Evolutionary conservation across 2,329 filamentous ascomycete genomes (phyloP).

Genomic region (Pseudomassariella vexata): DNA sequence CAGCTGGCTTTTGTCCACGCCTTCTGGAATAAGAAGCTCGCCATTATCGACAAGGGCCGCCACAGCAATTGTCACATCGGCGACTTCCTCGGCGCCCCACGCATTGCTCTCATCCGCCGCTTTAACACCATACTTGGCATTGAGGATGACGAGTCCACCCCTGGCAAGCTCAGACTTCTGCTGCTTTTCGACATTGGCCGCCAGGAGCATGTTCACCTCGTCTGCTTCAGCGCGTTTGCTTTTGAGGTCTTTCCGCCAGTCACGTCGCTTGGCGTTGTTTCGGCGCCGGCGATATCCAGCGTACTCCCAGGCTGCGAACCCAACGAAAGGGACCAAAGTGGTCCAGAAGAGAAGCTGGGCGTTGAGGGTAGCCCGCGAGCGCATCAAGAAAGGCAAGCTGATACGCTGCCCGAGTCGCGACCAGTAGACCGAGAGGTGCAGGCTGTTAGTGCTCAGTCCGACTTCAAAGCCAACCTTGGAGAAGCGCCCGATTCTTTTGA

Average conservation of each 20-base stretch:
- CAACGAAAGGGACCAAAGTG: conserved; percentile 31
- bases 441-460: conserved; percentile 30
- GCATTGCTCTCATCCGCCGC: conserved; percentile 17
- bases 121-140: conserved; percentile 40
- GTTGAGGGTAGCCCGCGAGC: conserved; percentile 19
- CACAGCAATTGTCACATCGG: conserved; percentile 43
- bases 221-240: conserved; percentile 36
- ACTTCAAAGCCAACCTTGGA: conserved; percentile 39
- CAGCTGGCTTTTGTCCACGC: conserved; percentile 36
- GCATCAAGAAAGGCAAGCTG: conserved; percentile 36
- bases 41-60: conserved; percentile 37
- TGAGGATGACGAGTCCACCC: conserved; percentile 40
- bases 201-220: conserved; percentile 35
- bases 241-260: conserved; percentile 18
- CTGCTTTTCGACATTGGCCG: conserved; percentile 30
- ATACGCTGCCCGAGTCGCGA: conserved; percentile 38
- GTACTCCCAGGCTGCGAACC: conserved; percentile 31
- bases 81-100: conserved; percentile 34
- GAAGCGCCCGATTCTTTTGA: conserved; percentile 34
- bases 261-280: conserved; percentile 13
- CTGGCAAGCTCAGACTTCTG: conserved; percentile 29
- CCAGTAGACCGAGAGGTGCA: conserved; percentile 43
- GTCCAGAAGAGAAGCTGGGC: conserved; percentile 31
- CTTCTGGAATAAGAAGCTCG: conserved; percentile 30
- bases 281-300: conserved; percentile 13